These are phyloP conservation scores for Fusarium brachygibbosum DNA, from an alignment of 2,329 filamentous ascomycete genomes.

Conservation along the genomic window DNA sequence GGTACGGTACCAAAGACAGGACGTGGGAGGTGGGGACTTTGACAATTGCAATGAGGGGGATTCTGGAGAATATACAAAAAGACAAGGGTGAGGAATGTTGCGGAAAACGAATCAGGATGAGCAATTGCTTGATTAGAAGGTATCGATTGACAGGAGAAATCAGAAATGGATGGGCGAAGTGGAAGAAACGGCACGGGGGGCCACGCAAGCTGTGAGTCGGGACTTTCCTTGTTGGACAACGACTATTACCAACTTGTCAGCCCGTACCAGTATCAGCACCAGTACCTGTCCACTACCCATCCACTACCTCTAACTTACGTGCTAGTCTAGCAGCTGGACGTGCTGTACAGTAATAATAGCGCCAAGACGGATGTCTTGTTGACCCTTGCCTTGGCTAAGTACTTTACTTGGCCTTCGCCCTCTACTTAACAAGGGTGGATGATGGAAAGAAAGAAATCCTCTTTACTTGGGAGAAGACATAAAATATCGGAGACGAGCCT, in stretches of 20 bases:
- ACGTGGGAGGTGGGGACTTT: slow-evolving; percentile 42
- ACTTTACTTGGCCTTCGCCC: neutral
- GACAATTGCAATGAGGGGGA: slow-evolving; percentile 33
- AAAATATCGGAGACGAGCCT: slow-evolving; percentile 5
- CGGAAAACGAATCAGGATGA: slow-evolving; percentile 35
- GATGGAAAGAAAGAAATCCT: neutral
- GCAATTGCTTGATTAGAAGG: slow-evolving; percentile 18
- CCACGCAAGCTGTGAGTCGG: slow-evolving; percentile 39
- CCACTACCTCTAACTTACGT: neutral
- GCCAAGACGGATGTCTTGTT: slow-evolving; percentile 40
- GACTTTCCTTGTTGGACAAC: slow-evolving; percentile 36
- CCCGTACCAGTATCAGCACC: neutral
- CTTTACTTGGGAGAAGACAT: slow-evolving; percentile 5
- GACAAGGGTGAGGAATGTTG: slow-evolving; percentile 24
- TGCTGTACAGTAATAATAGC: slow-evolving; percentile 16
- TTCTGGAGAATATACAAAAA: slow-evolving; percentile 39
- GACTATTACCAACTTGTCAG: slow-evolving; percentile 27
- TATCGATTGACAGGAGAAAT: slow-evolving; percentile 40
- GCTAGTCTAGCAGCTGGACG: neutral
- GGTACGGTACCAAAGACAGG: slow-evolving; percentile 39
- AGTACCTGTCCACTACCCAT: no score
- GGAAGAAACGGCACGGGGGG: slow-evolving; percentile 43
- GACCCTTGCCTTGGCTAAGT: slow-evolving; percentile 30
- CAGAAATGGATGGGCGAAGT: slow-evolving; percentile 31
- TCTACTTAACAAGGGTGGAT: slow-evolving; percentile 16